These are phyloP conservation scores for Gyrodon lividus DNA, from an alignment of 768 basidiomycete genomes.

Conservation along the genomic window DNA sequence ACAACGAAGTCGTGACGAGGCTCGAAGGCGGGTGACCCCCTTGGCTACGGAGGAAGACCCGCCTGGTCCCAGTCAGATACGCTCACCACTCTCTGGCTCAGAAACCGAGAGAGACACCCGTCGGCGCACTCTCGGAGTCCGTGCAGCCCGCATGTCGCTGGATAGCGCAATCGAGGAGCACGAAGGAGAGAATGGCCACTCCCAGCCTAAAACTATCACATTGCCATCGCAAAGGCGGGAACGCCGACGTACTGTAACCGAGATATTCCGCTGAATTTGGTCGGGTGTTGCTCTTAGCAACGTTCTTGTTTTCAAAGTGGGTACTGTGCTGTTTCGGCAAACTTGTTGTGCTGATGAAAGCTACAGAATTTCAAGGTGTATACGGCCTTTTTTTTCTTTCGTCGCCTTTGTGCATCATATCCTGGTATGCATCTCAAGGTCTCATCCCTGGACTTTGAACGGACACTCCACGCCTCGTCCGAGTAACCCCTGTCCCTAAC, in stretches of 20 bases:
- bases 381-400: constrained; percentile 11
- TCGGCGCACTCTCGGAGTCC: constrained; percentile 37
- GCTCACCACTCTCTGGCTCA: constrained; percentile 38
- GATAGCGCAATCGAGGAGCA: constrained; percentile 32
- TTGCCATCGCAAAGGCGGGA: constrained; percentile 36
- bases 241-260: constrained; percentile 51
- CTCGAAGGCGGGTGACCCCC: constrained; percentile 36
- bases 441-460: constrained; percentile 15
- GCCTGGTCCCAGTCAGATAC: constrained; percentile 22
- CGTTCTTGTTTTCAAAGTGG: constrained; percentile 17
- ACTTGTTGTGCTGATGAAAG: background rate
- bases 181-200: constrained; percentile 26
- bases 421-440: constrained; percentile 22
- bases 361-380: constrained; percentile 20
- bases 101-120: constrained; percentile 52
- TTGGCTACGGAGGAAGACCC: constrained; percentile 25
- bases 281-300: constrained; percentile 12
- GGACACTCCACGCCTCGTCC: constrained; percentile 15
- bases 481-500: constrained; percentile 28
- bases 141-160: constrained; percentile 47
- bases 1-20: constrained; percentile 42
- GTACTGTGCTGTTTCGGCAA: background rate
- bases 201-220: constrained; percentile 40
- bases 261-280: constrained; percentile 38
- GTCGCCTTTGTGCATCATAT: constrained; percentile 25